Evolutionary conservation across 352 stramenopile species (phyloP), one percentile per base, ranked within the genome.

Genomic region (Thalassiosira oceanica): DNA sequence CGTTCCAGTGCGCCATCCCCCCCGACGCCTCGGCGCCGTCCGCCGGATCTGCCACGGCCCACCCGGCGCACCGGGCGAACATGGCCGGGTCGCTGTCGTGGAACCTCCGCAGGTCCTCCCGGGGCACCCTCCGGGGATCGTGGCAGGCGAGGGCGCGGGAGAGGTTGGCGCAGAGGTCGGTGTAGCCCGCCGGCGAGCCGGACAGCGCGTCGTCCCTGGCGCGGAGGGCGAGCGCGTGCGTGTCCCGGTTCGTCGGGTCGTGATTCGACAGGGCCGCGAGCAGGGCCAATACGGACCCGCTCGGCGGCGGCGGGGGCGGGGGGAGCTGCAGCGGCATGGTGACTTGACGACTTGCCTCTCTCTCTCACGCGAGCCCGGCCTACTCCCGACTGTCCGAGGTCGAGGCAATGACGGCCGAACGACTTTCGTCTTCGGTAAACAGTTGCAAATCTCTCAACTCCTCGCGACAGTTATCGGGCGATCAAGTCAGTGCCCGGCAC

Each of bases 231-330:
- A 78, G 76, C 1, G 84, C 45, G 45, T 85, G 74, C 49, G 72
- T 72, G 41, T 74, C 61, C 18, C 75, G 62, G 55, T 80, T 76
- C 28, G 78, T 42, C 43, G 74, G 73, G 55, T 70, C 61, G 28
- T 75, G 69, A 58, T 83, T 84, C 3, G 80, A 86, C 13, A 90
- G 68, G 16, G 83, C 71, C 26, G 71, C 67, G 44, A 90, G 67
- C 37, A 90, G 69, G 24, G 76, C 74, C 10, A 89, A 52, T 18
- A 84, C 78, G 43, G 79, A 61, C 4, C 64, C 65, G 45, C 65
- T 79, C 4, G 81, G 81, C 44, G 81, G 61, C 11, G 80, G 74
- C 10, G 68, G 76, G 2, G 39, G 46, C 2, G 65, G 65, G 21
- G 65, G 65, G 37, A 69, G 49, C 20, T 68, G 48, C 15, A 61